Evolutionary conservation across 1,139 yeast species (phyloP).

Genomic region (Yamadazyma atlantica): DNA sequence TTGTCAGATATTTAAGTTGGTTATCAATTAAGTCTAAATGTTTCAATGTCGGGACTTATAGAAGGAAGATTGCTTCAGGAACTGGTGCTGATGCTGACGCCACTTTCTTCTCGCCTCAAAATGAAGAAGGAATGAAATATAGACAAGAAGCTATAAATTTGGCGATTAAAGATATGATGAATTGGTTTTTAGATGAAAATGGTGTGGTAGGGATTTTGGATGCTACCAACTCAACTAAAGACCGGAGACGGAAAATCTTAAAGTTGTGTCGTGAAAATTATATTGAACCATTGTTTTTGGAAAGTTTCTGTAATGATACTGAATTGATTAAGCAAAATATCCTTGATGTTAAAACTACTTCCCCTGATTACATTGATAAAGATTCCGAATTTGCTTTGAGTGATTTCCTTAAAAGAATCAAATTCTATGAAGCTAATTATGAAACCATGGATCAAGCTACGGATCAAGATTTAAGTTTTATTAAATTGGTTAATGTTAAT

Average conservation of each 20-base stretch:
- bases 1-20: conserved; percentile 91
- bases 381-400: conserved; percentile 70
- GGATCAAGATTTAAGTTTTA: conserved; percentile 74
- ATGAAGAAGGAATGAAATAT: conserved; percentile 59
- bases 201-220: conserved; percentile 93
- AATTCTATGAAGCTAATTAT: conserved; percentile 69
- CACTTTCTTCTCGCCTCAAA: conserved; percentile 72
- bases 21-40: conserved; percentile 82
- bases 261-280: conserved; percentile 61
- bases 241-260: conserved; percentile 66
- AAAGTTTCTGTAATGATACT: conserved; percentile 86
- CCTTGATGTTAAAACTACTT: conserved; percentile 78
- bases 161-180: conserved; percentile 82
- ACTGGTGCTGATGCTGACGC: conserved; percentile 41
- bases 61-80: conserved; percentile 55
- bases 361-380: conserved; percentile 79
- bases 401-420: conserved; percentile 74
- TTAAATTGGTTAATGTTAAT: conserved; percentile 83
- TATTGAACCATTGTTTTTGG: conserved; percentile 89
- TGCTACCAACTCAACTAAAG: conserved; percentile 74
- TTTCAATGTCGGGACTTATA: conserved; percentile 85
- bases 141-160: conserved; percentile 68
- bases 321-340: conserved; percentile 77
- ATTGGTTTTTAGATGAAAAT: conserved; percentile 77
- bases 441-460: conserved; percentile 61